Base-by-base conservation (phyloP, 148 eudicot genomes). In the Mesembryanthemum crystallinum region DNA sequence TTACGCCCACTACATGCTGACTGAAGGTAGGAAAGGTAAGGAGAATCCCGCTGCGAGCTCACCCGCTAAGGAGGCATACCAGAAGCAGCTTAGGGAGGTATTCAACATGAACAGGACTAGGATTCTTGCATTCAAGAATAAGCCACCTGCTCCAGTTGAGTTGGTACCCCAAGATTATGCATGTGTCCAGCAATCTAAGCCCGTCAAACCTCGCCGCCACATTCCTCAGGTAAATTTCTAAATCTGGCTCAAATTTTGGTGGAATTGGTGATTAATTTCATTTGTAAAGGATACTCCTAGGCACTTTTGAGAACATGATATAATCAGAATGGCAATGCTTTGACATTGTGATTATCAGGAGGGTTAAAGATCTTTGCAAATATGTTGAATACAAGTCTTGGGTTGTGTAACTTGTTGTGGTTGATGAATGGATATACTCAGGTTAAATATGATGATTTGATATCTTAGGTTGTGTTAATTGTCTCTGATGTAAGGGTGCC, bases 81-180 rank as follows among this genome's bases (percentile, higher is more conserved):
- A 81, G 84, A 92, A 95, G 86, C 90, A 79, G 77, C 84, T 95
- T 45, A 88, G 89, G 39, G 97, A 95, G 69, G 85, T 89, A 8
- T 89, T 92, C 78, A 86, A 87, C 91, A 95, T 92, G 96, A 90
- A 92, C 86, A 77, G 96, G 79, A 86, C 92, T 1, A 78, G 97
- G 78, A 92, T 95, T 49, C 88, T 95, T 58, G 97, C 97, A 3
- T 95, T 95, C 83, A 95, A 88, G 86, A 95, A 95, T 86, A 95
- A 92, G 88, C 92, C 97, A 3, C 96, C 92, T 7, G 87, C 87
- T 5, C 85, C 89, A 0, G 85, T 78, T 13, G 99, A 92, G 64
- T 79, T 90, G 14, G 71, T 88, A 15, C 92, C 92, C 11, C 70
- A 68, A 57, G 89, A 88, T n/a, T 84, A 81, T 58, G 73, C 86